Percentiles rank a stretch among this genome's conserved stretches.
These are phyloP conservation scores for Puccinellia tenuiflora DNA, from an alignment of 176 grass and related monocot genomes.

Conservation along the genomic window DNA sequence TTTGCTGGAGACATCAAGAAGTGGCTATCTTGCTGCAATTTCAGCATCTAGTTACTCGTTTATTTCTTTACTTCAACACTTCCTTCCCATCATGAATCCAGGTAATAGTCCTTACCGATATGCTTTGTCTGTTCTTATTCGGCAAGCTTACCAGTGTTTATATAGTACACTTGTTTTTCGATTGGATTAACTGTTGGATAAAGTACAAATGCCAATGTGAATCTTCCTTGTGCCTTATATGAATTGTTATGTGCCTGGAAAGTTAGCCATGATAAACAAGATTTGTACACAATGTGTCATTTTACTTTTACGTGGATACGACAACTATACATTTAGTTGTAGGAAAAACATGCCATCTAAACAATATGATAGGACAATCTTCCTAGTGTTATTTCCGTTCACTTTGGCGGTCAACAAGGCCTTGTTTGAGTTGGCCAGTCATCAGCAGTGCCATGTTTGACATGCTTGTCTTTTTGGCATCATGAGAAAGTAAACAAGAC, in stretches of 20 bases:
- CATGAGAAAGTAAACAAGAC: background rate
- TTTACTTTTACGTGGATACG: background rate
- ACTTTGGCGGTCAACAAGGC: background rate
- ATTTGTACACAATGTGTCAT: background rate
- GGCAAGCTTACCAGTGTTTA: background rate
- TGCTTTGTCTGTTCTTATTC: background rate
- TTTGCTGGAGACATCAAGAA: conserved; percentile 92
- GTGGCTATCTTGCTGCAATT: conserved; percentile 86
- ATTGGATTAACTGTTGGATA: background rate
- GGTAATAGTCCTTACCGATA: conserved; percentile 35
- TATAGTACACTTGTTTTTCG: background rate
- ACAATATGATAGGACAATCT: background rate
- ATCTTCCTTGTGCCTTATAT: background rate
- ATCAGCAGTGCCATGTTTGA: background rate
- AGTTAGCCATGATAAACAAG: background rate
- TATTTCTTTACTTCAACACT: conserved; percentile 83
- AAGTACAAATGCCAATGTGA: background rate
- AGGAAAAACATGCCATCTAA: background rate
- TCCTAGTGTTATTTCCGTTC: background rate
- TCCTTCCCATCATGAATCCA: conserved; percentile 94
- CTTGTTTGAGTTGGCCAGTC: background rate
- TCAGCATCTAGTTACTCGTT: conserved; percentile 98
- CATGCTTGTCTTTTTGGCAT: background rate
- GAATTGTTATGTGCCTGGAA: background rate
- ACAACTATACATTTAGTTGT: background rate